Conservation (phyloP, 805 yeast genomes). For the Zygotorulaspora chibaensis region DNA sequence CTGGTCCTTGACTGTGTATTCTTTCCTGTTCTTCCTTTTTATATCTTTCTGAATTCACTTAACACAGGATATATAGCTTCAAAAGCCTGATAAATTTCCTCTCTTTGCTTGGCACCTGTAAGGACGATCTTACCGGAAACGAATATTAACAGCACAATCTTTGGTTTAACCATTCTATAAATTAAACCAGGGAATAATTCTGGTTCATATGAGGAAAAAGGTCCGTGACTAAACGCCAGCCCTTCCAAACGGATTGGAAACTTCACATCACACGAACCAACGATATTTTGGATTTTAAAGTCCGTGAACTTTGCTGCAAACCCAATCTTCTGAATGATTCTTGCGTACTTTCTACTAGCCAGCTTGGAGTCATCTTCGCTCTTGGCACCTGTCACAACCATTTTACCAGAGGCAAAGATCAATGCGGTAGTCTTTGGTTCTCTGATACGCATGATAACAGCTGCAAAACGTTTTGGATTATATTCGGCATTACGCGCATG, state of each 20-base stretch:
- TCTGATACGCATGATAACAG: conserved; percentile 98
- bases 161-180: conserved; percentile 99
- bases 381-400: conserved; percentile 99
- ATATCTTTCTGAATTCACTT: conserved; percentile 88
- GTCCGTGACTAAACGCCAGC: conserved; percentile 95
- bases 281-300: conserved; percentile 96
- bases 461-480: conserved; percentile 98
- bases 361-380: conserved; percentile 97
- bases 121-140: conserved; percentile 96
- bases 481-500: conserved; percentile 99
- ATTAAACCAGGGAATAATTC: conserved; percentile 97
- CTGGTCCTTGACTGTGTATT: background rate
- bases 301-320: conserved; percentile 97
- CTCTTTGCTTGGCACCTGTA: conserved; percentile 98
- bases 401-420: conserved; percentile 96
- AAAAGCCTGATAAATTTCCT: conserved; percentile 96
- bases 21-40: conserved; percentile 4
- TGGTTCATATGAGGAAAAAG: conserved; percentile 97
- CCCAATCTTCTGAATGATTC: conserved; percentile 96
- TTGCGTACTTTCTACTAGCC: conserved; percentile 95
- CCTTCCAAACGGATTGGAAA: conserved; percentile 97
- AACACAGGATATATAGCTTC: conserved; percentile 97
- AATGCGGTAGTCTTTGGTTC: conserved; percentile 98
- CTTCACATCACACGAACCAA: conserved; percentile 97
- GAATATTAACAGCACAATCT: conserved; percentile 90